Evolutionary conservation across 495 filamentous ascomycete species (phyloP), one percentile per base, ranked within the genome.

Genomic region (Penicilliopsis zonata): DNA sequence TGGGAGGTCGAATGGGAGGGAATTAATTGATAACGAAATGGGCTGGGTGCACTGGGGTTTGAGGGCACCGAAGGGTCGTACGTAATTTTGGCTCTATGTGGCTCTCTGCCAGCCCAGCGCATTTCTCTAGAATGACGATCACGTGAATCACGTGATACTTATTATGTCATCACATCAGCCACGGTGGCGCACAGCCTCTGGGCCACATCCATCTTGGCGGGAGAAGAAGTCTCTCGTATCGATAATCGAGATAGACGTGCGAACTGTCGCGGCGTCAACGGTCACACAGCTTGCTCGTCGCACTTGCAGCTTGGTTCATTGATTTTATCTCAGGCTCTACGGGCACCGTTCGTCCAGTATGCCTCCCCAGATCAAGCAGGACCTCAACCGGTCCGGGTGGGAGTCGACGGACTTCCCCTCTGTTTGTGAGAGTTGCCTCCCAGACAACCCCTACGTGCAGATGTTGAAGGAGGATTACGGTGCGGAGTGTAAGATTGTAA

Each of bases 391-490:
- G 29, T 87, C 86, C 2, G 90, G 90, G 19, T 92, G 85, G 83
- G 90, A 98, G 57, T 78, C 81, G 19, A 94, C 90, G 15, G 86
- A 76, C 45, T 75, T 76, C 27, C 72, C 74, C 2, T 74, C 69
- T 1, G 70, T 76, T 9, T 78, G 74, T 47, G 76, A 81, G 46
- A 74, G 65, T 50, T 98, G 92, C 52, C 76, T 98, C 4, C 88
- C 90, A 21, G 85, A 92, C 36, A 96, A 96, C 49, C 90, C 86
- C 4, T 96, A 93, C 55, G 90, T 98, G 26, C 88, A 95, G 55
- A 95, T 98, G 86, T 67, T 96, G 28, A 98, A 98, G 53, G 82
- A 94, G 50, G 87, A 96, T 52, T 70, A 85, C 40, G 90, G 86
- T 41, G 80, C 80, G 42, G 72, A 74, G 57, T 69, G 69, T 57